Base-by-base conservation (phyloP, 2,329 filamentous ascomycete species). In the Penicillium italicum region DNA sequence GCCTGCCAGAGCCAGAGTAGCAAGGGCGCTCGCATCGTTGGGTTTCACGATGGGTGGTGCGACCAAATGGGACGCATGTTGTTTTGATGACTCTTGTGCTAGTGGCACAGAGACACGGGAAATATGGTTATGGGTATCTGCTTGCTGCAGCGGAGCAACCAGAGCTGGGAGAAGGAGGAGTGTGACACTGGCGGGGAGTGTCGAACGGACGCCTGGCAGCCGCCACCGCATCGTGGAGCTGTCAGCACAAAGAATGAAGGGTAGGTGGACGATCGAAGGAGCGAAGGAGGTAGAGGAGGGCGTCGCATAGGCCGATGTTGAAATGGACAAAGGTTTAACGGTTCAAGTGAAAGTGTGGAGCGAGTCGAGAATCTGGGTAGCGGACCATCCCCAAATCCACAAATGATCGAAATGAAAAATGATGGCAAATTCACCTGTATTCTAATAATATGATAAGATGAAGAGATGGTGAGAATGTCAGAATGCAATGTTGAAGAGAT, bases 1-100 rank as follows among this genome's bases (percentile, higher is more conserved):
- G 68, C 76, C 79, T 80, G 88, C 92, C 90, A 91, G 91, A 96
- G 93, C 92, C 83, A 92, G 88, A 89, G 91, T 94, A 85, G 89
- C 88, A 83, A 94, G 83, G 89, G 91, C 91, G 91, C 91, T 91
- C 90, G 86, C 90, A 88, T 94, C 81, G 71, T 78, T 74, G 66
- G 74, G 70, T 65, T 72, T 74, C 65, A 74, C 70, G 61, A 72
- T 66, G 61, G 58, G 58, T 43, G 62, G 59, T 34, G 50, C 58
- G 40, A 62, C 62, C 37, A 57, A 43, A 14, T 60, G 56, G 42
- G 57, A 61, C 47, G 62, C 59, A n/a, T 57, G 10, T 11, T 57
- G 49, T 26, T 42, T 55, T 6, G 55, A 52, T 38, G 58, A 33
- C 18, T 60, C 43, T 38, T 61, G 61, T 47, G 55, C 64, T 50